Evolutionary conservation across 768 basidiomycete genomes (phyloP), one percentile per base, ranked within the genome.

Genomic region (Tricholoma bakamatsutake): DNA sequence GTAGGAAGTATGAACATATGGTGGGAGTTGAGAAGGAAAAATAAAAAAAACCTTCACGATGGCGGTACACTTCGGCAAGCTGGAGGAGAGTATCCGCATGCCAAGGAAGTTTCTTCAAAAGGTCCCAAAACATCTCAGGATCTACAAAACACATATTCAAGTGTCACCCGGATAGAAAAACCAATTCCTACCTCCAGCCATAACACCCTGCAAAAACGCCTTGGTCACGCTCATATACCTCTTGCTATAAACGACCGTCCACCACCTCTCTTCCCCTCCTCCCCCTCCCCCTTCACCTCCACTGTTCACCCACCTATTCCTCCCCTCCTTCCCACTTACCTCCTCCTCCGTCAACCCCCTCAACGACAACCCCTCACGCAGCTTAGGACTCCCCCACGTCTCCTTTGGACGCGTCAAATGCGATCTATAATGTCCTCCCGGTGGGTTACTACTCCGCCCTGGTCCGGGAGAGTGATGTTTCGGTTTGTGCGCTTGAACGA

Each of bases 61-160:
- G 90, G 28, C 87, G 76, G 64, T 84, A 88, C 7, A 94, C 84
- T 61, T 95, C 93, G 2, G 89, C 84, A 12, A 95, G 71, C 63
- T 95, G 92, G 2, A 96, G 76, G 1, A 96, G 75, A 0, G 95
- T 95, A 68, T 98, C 96, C 1, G 86, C 90, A 62, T 98, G 97
- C 83, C 93, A 98, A 0, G 92, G 93, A 53, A 87, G 79, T 39
- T 80, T 81, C 24, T 82, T 78, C n/a, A 96, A 64, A 7, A 98
- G 75, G 17, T 82, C 80, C 70, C 84, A 88, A 45, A 99, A 80
- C 2, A 83, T 81, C 56, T 90, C 83, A 1, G 90, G 90, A 64
- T 93, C 90, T 91, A 28, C 10, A 21, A 10, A 47, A 9, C 15
- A 53, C 5, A 49, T 17, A 21, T 42, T 27, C 43, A 33, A 43